These are phyloP conservation scores for Pontederia paniculata DNA, from an alignment of 176 grass and related monocot genomes.

Conservation along the genomic window DNA sequence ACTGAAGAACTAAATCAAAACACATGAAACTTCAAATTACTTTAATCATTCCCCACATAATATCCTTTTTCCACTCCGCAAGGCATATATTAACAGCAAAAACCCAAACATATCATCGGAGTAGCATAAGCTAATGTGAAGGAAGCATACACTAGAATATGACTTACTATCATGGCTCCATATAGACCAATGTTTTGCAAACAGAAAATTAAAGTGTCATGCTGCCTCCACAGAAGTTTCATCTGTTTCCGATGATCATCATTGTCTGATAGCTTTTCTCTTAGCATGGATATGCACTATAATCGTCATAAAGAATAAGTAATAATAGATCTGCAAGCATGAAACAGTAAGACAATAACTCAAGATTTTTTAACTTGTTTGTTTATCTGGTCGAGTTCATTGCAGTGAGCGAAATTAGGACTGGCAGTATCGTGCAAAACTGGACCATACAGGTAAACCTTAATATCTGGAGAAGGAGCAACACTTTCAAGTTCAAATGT, in stretches of 20 bases:
- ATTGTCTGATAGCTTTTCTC: slow-evolving; percentile 46
- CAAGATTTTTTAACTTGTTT: slow-evolving; percentile 27
- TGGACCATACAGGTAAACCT: slow-evolving; percentile 57
- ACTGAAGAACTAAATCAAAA: too few relatives aligned
- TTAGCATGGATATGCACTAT: slow-evolving; percentile 47
- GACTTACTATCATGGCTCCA: slow-evolving; percentile 58
- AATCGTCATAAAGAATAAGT: slow-evolving; percentile 15
- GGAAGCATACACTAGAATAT: background rate
- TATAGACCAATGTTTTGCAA: slow-evolving; percentile 76
- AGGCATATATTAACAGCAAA: background rate
- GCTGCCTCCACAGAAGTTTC: slow-evolving; percentile 53
- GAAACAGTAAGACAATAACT: slow-evolving; percentile 9
- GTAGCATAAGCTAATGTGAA: background rate
- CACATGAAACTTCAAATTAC: too few relatives aligned
- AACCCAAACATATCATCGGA: background rate
- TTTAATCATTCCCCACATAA: too few relatives aligned
- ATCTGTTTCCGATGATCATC: slow-evolving; percentile 57
- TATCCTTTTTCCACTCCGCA: too few relatives aligned
- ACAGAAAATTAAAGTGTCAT: slow-evolving; percentile 72
- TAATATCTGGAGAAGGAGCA: slow-evolving; percentile 57
- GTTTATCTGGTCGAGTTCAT: slow-evolving; percentile 55
- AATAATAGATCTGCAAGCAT: slow-evolving; percentile 12
- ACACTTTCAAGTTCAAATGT: slow-evolving; percentile 68
- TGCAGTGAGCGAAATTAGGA: slow-evolving; percentile 30
- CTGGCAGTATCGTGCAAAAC: slow-evolving; percentile 24